phyloP scores from a whole-genome alignment of 371 early-diverging fungal genomes.

The Zopfochytrium polystomum region DNA sequence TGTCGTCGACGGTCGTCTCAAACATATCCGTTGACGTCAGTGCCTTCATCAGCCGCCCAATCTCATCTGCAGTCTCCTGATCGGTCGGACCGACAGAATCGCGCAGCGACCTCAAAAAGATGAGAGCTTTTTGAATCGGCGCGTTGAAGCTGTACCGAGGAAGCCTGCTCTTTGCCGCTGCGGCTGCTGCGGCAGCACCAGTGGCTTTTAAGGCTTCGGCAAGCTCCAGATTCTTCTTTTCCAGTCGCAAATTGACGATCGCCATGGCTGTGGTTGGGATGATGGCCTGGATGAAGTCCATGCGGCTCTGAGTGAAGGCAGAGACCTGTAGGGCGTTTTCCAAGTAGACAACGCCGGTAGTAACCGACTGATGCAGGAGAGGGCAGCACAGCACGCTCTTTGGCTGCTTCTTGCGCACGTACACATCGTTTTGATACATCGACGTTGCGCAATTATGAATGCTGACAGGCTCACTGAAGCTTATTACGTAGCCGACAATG shows the following conservation, averaged over 20 bases:
- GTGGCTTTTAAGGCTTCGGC: slow-evolving; percentile 35
- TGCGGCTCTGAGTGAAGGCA: slow-evolving; percentile 37
- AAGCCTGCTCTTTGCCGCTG: slow-evolving; percentile 8
- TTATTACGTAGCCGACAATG: too few species aligned
- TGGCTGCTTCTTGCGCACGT: slow-evolving; percentile 32
- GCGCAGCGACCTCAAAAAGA: too few species aligned
- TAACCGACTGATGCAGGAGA: slow-evolving; percentile 41
- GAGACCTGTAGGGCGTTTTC: slow-evolving; percentile 42
- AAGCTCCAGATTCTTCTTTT: slow-evolving; percentile 42
- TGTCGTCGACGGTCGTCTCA: slow-evolving; percentile 45
- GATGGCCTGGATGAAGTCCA: slow-evolving; percentile 42
- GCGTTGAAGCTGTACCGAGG: slow-evolving; percentile 49
- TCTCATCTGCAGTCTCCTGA: too few species aligned
- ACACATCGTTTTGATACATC: slow-evolving; percentile 41
- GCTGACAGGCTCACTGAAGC: too few species aligned
- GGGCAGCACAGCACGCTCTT: slow-evolving; percentile 47
- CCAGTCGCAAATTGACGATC: slow-evolving; percentile 45
- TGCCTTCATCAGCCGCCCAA: too few species aligned
- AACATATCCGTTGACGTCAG: slow-evolving; percentile 49
- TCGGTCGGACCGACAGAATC: too few species aligned
- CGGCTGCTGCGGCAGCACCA: not conserved
- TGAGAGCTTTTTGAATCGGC: slow-evolving; percentile 46
- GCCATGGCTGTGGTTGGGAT: slow-evolving; percentile 47
- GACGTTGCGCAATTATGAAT: too few species aligned
- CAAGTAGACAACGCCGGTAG: slow-evolving; percentile 44